Conservation (phyloP, 225 moss, liverwort and hornwort genomes). For the Thuidium tamariscinum region DNA sequence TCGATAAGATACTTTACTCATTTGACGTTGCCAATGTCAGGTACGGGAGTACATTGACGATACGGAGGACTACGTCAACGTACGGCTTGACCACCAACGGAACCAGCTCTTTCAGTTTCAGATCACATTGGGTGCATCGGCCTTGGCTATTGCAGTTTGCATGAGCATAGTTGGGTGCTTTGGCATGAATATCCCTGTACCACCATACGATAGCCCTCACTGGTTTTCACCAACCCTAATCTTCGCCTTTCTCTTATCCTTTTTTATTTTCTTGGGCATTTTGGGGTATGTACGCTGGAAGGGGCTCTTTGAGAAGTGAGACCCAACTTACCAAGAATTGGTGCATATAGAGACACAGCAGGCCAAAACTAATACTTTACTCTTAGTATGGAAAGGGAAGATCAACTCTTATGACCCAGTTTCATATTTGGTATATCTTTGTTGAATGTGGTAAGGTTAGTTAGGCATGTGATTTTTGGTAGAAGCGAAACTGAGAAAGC, state of each 20-base stretch:
- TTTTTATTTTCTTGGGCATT: slow-evolving; percentile 31
- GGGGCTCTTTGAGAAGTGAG: slow-evolving; percentile 77
- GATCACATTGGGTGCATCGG: slow-evolving; percentile 54
- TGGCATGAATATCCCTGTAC: slow-evolving; percentile 60
- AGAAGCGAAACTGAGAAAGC: neutral
- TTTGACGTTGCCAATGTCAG: slow-evolving; percentile 19
- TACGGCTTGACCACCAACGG: slow-evolving; percentile 83
- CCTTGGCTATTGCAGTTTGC: slow-evolving; percentile 41
- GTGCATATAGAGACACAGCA: neutral
- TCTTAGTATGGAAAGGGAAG: neutral
- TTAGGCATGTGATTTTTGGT: neutral
- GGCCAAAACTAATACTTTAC: neutral
- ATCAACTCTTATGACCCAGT: neutral
- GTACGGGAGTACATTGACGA: slow-evolving; percentile 79
- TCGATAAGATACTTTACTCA: neutral
- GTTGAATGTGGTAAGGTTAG: neutral
- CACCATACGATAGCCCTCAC: neutral
- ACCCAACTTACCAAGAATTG: neutral
- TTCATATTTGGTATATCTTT: neutral
- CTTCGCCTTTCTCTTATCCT: neutral
- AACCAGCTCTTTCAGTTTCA: slow-evolving; percentile 92
- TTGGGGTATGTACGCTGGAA: slow-evolving; percentile 60
- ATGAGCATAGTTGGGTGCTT: slow-evolving; percentile 28
- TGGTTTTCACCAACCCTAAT: slow-evolving; percentile 31
- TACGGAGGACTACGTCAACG: slow-evolving; percentile 86